These are phyloP conservation scores for Leccinum boreale DNA, from an alignment of 768 basidiomycete genomes.

Conservation along the genomic window DNA sequence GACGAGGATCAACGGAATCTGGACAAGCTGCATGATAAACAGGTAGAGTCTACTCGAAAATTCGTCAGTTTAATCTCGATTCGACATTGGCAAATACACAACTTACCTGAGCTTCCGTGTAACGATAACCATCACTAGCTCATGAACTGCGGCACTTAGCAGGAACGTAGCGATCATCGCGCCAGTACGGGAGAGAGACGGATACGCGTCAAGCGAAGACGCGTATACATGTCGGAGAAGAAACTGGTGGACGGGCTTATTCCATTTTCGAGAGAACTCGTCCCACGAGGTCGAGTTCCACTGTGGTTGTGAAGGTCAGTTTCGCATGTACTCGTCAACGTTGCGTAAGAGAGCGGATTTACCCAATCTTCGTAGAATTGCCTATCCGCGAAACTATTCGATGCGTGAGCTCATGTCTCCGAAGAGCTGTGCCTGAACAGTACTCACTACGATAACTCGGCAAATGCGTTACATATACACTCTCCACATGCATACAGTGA, in stretches of 20 bases:
- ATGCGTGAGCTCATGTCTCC: not conserved
- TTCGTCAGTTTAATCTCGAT: not conserved
- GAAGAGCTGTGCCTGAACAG: not conserved
- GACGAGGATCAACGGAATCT: slow-evolving; percentile 86
- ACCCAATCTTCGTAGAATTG: slow-evolving; percentile 98
- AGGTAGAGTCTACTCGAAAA: slow-evolving; percentile 65
- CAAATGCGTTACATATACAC: slow-evolving; percentile 95
- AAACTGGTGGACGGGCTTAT: slow-evolving; percentile 93
- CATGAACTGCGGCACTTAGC: slow-evolving; percentile 85
- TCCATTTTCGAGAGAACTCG: slow-evolving; percentile 98
- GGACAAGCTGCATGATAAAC: slow-evolving; percentile 79
- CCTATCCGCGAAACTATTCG: slow-evolving; percentile 84
- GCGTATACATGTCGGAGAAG: slow-evolving; percentile 95
- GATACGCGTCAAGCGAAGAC: slow-evolving; percentile 73
- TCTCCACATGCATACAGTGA: slow-evolving; percentile 42
- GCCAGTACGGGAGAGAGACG: slow-evolving; percentile 62
- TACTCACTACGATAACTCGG: slow-evolving; percentile 82
- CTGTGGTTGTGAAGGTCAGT: slow-evolving; percentile 30
- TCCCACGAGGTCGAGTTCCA: slow-evolving; percentile 99
- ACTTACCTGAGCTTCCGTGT: slow-evolving; percentile 84
- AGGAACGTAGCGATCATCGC: slow-evolving; percentile 95
- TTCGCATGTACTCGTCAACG: not conserved
- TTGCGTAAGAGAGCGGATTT: slow-evolving; percentile 2
- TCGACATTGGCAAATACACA: not conserved
- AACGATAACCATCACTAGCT: slow-evolving; percentile 95